Evolutionary conservation across 352 stramenopile genomes (phyloP), one percentile per base, ranked within the genome.

Genomic region (Plasmopara halstedii): DNA sequence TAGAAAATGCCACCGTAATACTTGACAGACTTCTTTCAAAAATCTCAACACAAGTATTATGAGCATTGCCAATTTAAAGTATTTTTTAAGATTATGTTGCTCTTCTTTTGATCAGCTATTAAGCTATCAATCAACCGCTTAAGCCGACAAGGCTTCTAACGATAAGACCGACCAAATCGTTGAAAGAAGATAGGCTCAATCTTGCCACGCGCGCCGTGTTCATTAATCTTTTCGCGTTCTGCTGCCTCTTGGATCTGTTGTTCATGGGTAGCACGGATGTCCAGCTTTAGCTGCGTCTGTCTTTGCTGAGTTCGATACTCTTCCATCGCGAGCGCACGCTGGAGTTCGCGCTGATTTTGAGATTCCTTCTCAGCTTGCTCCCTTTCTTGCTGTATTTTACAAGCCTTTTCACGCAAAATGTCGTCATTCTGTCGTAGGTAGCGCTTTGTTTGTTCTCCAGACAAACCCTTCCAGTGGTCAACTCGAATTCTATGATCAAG

Each of bases 401-500:
- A 50, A 18, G 64, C 64, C 38, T 83, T 84, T 6, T 82, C 72
- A 8, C 57, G 53, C 4, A 85, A 40, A 17, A 88, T 43, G 4
- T 73, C 46, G 37, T 90, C 70, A 42, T 90, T 88, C 23, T 67
- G 66, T 2, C 62, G 51, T 34, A 90, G 56, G 41, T 73, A 68
- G 18, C 50, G 56, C 33, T 62, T 69, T 0, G 71, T 85, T 52
- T 88, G 67, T n/a, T 73, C 53, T n/a, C 29, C 53, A 1, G 73
- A 87, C 19, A 88, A 68, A 0, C 78, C 78, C 46, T 90, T 90
- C 75, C 75, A 90, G 47, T 86, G 75, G 56, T 90, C 78, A 6
- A 89, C 73, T 25, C 78, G 74, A 18, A 90, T 75, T 6, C 78
- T 73, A 14, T 76, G 70, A 11, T 75, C 64, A 6, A 76, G 39